Evolutionary conservation across 345 rosid genomes (phyloP).

Genomic region (Ceriops decandra): DNA sequence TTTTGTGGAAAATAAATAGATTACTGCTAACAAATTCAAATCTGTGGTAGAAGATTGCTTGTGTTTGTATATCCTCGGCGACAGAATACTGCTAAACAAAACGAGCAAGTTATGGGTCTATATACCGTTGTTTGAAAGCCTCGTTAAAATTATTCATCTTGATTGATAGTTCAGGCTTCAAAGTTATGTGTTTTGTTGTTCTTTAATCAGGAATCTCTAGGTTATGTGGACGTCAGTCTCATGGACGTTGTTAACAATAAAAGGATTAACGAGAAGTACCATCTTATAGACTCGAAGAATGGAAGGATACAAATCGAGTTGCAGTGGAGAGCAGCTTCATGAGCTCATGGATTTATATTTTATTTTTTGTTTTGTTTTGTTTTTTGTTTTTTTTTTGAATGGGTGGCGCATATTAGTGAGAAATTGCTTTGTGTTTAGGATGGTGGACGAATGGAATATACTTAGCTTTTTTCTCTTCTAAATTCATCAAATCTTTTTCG

Average conservation of each 20-base stretch:
- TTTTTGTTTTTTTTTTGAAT: neutral
- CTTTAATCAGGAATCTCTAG: constrained; percentile 64
- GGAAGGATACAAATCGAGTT: constrained; percentile 80
- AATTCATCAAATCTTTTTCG: neutral
- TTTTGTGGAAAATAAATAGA: too few species aligned
- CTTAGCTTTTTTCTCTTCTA: too few species aligned
- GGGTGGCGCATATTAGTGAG: neutral
- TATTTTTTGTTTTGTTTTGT: neutral
- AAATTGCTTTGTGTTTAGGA: too few species aligned
- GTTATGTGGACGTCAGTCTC: constrained; percentile 65
- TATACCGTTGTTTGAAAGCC: too few species aligned
- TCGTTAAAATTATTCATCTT: too few species aligned
- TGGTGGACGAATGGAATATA: too few species aligned
- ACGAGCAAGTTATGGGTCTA: too few species aligned
- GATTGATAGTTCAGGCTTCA: too few species aligned
- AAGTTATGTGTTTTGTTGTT: neutral
- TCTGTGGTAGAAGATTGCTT: too few species aligned
- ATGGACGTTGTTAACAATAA: constrained; percentile 80
- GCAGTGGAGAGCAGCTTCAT: constrained; percentile 76
- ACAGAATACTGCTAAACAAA: too few species aligned
- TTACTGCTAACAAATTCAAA: too few species aligned
- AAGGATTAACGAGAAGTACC: constrained; percentile 79
- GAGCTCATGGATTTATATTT: constrained; percentile 12
- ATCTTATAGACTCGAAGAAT: constrained; percentile 88
- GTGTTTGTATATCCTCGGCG: neutral